Percentiles rank a stretch among this genome's conserved stretches.
Conservation (phyloP, 2,329 filamentous ascomycete genomes). For the Tolypocladium tropicale region DNA sequence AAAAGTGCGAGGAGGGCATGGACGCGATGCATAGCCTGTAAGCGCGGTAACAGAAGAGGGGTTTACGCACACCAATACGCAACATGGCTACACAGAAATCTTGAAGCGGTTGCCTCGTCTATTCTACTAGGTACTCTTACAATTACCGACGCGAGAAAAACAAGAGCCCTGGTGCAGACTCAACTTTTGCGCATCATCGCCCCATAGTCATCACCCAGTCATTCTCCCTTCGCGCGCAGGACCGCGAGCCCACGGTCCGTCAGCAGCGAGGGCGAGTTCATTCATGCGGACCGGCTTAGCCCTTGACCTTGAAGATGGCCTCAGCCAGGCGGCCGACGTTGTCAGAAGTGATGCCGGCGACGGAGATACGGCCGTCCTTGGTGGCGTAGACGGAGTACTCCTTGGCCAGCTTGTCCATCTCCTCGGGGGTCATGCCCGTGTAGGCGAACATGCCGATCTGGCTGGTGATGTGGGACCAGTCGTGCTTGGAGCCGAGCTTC, state of each 20-base stretch:
- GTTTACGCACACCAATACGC: too few relatives aligned
- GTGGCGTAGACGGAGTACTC: slow-evolving; percentile 98
- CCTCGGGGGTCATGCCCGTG: slow-evolving; percentile 80
- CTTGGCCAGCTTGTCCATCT: slow-evolving; percentile 86
- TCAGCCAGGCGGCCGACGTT: slow-evolving; percentile 75
- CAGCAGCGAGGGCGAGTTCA: neutral
- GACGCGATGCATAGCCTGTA: too few relatives aligned
- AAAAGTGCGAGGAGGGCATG: too few relatives aligned
- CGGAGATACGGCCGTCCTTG: slow-evolving; percentile 80
- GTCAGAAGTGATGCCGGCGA: slow-evolving; percentile 70
- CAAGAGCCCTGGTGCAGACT: neutral
- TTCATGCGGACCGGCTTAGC: too few relatives aligned
- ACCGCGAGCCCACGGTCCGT: neutral
- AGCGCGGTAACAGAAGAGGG: too few relatives aligned
- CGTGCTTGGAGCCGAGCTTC: slow-evolving; percentile 87
- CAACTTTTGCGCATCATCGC: neutral
- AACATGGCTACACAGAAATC: neutral
- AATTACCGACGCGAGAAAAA: neutral
- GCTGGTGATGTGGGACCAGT: slow-evolving; percentile 98
- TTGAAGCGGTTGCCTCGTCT: slow-evolving; percentile 1
- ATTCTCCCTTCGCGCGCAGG: neutral
- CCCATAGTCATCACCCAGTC: neutral
- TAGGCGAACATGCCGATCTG: slow-evolving; percentile 99
- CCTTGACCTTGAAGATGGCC: slow-evolving; percentile 76
- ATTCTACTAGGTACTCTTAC: slow-evolving; percentile 7